phyloP scores from a whole-genome alignment of 2,329 filamentous ascomycete species.

The Fusarium napiforme region DNA sequence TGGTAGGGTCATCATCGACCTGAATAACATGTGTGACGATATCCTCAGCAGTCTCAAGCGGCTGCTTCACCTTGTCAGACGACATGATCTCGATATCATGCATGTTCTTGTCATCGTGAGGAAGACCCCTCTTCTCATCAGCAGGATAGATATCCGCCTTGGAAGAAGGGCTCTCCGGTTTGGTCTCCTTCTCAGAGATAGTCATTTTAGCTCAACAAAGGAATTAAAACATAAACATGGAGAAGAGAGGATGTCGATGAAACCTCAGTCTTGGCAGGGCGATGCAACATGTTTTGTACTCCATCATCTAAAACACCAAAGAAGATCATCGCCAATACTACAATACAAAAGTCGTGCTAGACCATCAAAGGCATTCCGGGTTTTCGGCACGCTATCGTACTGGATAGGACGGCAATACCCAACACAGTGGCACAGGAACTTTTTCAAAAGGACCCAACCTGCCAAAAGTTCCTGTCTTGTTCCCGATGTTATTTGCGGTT shows the following conservation, averaged over 20 bases:
- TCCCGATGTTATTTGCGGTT: conserved; percentile 5
- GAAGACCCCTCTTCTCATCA: conserved; percentile 16
- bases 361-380: neutral
- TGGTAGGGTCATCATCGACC: conserved; percentile 38
- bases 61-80: neutral
- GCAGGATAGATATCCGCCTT: conserved; percentile 1
- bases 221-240: neutral
- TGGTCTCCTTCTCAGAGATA: conserved; percentile 3
- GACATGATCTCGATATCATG: conserved; percentile 13
- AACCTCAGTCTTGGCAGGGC: neutral
- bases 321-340: neutral
- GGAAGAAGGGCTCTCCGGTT: neutral
- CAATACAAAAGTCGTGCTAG: neutral
- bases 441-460: conserved; percentile 17
- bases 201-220: neutral
- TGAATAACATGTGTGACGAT: conserved; percentile 42
- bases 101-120: neutral
- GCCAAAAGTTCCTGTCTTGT: conserved; percentile 20
- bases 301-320: neutral
- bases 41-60: conserved; percentile 30
- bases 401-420: conserved; percentile 10
- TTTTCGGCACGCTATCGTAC: conserved; percentile 18
- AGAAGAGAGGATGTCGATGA: neutral
- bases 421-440: neutral
- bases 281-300: conserved; percentile 1